Conservation (phyloP, 768 basidiomycete species). For the Piloderma croceum region DNA sequence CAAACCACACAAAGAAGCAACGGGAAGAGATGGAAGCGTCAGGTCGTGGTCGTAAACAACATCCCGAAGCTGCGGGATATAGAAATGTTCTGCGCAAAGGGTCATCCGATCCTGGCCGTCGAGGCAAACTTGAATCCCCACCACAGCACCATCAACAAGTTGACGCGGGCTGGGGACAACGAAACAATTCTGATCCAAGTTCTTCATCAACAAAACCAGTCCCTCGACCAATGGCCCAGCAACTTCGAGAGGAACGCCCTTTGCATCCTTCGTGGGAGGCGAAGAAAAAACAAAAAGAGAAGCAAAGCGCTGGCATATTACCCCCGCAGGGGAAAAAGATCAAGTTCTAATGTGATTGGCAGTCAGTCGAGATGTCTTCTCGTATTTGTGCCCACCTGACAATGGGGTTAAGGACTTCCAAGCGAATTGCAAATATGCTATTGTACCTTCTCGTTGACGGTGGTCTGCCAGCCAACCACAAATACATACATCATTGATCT, state of each 20-base stretch:
- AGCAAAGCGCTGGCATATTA: conserved; percentile 53
- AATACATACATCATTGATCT: too few species aligned
- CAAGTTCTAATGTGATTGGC: conserved; percentile 45
- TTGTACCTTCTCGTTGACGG: too few species aligned
- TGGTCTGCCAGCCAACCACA: too few species aligned
- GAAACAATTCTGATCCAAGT: neutral
- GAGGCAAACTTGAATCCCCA: conserved; percentile 2
- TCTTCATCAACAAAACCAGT: conserved; percentile 3
- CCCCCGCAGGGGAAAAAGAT: conserved; percentile 85
- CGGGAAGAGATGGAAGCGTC: conserved; percentile 19
- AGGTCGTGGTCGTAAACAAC: conserved; percentile 9
- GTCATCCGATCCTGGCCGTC: conserved; percentile 16
- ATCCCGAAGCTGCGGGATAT: conserved; percentile 9
- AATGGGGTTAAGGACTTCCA: too few species aligned
- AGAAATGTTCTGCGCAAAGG: too few species aligned
- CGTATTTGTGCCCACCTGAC: too few species aligned
- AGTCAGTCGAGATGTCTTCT: too few species aligned
- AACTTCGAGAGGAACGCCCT: conserved; percentile 27
- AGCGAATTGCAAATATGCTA: too few species aligned
- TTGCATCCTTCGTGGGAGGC: conserved; percentile 98
- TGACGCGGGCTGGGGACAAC: conserved; percentile 11
- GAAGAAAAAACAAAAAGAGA: conserved; percentile 74
- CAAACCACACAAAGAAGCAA: conserved; percentile 82
- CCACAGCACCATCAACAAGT: conserved; percentile 7
- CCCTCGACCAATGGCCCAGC: conserved; percentile 3